Percentiles rank a stretch among this genome's conserved stretches.
Evolutionary conservation across 257 asterid genomes (phyloP).

Genomic region (Solanum habrochaites): DNA sequence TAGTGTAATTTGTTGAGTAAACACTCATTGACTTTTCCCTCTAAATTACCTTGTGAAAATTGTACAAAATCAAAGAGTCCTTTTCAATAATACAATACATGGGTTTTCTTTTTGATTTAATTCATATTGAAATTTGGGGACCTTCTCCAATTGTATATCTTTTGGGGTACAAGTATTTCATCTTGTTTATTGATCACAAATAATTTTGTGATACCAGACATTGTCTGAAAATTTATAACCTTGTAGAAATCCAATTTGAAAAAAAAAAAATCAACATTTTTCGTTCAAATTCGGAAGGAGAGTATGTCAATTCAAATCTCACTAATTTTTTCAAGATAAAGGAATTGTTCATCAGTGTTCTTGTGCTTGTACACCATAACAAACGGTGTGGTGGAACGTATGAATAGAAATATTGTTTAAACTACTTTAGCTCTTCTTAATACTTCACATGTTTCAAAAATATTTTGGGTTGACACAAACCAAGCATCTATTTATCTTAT

Average conservation of each 20-base stretch:
- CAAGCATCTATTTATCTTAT: background rate
- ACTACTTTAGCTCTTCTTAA: background rate
- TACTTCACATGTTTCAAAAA: background rate
- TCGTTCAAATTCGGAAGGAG: background rate
- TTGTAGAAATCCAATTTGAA: background rate
- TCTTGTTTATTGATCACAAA: background rate
- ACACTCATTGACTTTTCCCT: background rate
- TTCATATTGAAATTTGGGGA: background rate
- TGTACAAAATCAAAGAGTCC: background rate
- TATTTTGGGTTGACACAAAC: background rate
- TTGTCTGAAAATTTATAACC: background rate
- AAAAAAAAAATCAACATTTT: background rate
- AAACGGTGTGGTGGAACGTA: slow-evolving; percentile 1
- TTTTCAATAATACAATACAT: background rate
- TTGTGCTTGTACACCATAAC: background rate
- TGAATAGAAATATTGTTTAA: slow-evolving; percentile 3
- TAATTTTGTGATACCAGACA: background rate
- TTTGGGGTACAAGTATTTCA: slow-evolving; percentile 1
- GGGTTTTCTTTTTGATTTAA: background rate
- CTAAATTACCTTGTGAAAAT: background rate
- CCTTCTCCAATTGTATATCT: background rate
- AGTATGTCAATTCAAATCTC: background rate
- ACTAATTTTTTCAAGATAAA: background rate
- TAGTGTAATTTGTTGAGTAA: background rate
- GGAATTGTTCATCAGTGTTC: background rate